phyloP scores from a whole-genome alignment of 2,329 filamentous ascomycete species.

The Herpotrichia juniperi region DNA sequence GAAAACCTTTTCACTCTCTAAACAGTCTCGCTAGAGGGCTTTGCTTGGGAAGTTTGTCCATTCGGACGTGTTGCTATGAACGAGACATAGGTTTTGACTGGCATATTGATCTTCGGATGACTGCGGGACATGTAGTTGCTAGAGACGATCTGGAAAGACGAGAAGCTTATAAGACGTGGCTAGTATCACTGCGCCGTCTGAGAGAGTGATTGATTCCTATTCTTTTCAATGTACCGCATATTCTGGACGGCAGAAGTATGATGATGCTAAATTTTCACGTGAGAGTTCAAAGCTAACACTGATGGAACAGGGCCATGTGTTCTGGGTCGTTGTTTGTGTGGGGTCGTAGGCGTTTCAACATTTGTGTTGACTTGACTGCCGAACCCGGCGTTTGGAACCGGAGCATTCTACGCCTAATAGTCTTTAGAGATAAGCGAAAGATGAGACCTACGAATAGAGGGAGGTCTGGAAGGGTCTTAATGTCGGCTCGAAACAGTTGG shows the following conservation, averaged over 20 bases:
- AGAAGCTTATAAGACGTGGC: neutral
- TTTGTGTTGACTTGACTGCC: neutral
- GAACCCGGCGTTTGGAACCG: neutral
- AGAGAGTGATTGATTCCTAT: neutral
- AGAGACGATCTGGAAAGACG: no score
- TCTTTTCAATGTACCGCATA: neutral
- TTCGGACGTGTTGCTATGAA: no score
- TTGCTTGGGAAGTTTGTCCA: no score
- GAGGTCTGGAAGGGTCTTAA: no score
- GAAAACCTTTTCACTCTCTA: no score
- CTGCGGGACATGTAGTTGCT: no score
- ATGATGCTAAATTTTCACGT: neutral
- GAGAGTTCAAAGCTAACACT: neutral
- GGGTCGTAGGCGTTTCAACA: neutral
- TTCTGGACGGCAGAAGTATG: neutral
- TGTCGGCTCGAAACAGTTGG: no score
- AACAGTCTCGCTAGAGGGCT: no score
- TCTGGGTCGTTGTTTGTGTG: conserved; percentile 1
- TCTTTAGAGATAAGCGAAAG: conserved; percentile 1
- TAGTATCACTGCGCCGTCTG: neutral
- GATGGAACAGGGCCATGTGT: neutral
- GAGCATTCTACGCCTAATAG: neutral
- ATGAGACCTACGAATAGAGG: no score
- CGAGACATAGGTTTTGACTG: no score
- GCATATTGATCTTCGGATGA: no score